These are phyloP conservation scores for Fusarium udum DNA, from an alignment of 2,329 filamentous ascomycete species.

Conservation along the genomic window DNA sequence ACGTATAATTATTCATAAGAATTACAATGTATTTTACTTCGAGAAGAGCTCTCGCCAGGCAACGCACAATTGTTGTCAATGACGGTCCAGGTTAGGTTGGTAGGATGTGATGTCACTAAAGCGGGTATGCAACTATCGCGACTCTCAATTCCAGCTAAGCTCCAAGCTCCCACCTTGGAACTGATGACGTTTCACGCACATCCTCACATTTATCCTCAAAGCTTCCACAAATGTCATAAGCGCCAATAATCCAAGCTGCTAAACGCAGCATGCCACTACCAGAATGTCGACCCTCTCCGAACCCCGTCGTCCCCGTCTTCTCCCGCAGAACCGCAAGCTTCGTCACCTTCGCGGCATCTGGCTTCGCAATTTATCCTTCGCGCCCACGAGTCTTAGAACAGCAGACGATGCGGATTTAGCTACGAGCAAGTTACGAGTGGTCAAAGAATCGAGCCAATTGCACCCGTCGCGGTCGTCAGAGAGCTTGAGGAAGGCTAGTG, in stretches of 20 bases:
- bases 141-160: constrained; percentile 30
- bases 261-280: constrained; percentile 30
- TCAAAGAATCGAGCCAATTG: constrained; percentile 59
- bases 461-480: constrained; percentile 67
- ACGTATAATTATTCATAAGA: fast-evolving
- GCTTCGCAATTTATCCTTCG: constrained; percentile 83
- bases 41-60: not conserved
- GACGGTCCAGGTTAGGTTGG: not conserved
- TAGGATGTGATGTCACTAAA: constrained; percentile 28
- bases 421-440: constrained; percentile 70
- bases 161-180: constrained; percentile 31
- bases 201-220: not conserved
- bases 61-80: not conserved
- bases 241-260: constrained; percentile 17
- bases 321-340: constrained; percentile 83
- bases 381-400: constrained; percentile 66
- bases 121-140: constrained; percentile 43
- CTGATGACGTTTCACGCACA: constrained; percentile 27
- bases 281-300: constrained; percentile 51
- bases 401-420: constrained; percentile 83
- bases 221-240: constrained; percentile 34
- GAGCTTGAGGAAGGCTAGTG: constrained; percentile 52
- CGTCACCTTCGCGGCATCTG: constrained; percentile 89
- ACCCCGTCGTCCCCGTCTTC: constrained; percentile 60
- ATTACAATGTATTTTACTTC: not conserved